phyloP scores from a whole-genome alignment of 331 rosid species.

The Quercus lobata region DNA sequence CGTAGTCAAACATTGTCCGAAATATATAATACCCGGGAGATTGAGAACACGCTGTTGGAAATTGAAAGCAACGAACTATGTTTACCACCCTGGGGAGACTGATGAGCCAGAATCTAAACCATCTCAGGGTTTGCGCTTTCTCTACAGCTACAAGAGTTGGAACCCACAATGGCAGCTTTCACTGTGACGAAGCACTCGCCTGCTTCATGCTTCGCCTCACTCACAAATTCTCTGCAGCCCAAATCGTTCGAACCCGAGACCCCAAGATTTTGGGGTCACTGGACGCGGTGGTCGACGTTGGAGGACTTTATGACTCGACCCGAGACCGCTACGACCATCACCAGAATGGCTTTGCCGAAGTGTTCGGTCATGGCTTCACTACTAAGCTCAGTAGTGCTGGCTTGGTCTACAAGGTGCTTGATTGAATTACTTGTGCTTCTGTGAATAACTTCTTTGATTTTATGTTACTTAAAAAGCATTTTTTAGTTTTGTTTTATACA shows the following conservation, averaged over 20 bases:
- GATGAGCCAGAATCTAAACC: not conserved
- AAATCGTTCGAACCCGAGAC: slow-evolving; percentile 68
- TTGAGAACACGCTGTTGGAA: too few relatives aligned
- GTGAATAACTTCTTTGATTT: too few relatives aligned
- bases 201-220: slow-evolving; percentile 85
- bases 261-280: slow-evolving; percentile 50
- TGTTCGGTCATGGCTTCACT: slow-evolving; percentile 51
- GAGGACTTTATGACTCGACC: slow-evolving; percentile 63
- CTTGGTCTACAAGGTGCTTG: slow-evolving; percentile 74
- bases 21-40: too few relatives aligned
- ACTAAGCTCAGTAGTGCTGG: slow-evolving; percentile 92
- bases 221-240: slow-evolving; percentile 52
- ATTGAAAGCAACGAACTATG: too few relatives aligned
- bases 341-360: slow-evolving; percentile 65
- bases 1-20: too few relatives aligned
- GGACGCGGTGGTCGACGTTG: slow-evolving; percentile 84
- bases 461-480: not conserved
- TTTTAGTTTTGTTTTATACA: too few relatives aligned
- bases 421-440: not conserved
- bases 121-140: slow-evolving; percentile 12
- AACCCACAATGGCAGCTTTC: slow-evolving; percentile 82
- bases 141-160: slow-evolving; percentile 65
- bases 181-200: slow-evolving; percentile 97
- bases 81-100: too few relatives aligned
- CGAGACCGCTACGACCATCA: slow-evolving; percentile 70